Conservation (phyloP, 2,329 filamentous ascomycete genomes). For the Exophiala sp. region DNA sequence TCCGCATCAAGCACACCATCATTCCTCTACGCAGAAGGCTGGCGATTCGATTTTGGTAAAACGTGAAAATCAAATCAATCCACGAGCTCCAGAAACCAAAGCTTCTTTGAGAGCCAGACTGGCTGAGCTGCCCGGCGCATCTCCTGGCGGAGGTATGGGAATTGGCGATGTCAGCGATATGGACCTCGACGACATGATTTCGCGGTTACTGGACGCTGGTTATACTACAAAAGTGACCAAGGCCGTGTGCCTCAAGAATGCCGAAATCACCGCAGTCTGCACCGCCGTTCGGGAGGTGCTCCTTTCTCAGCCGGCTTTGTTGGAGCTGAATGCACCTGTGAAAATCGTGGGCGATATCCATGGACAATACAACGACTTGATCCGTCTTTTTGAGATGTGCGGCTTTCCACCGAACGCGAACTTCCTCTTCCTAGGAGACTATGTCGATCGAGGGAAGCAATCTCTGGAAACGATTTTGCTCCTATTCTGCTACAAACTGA, state of each 20-base stretch:
- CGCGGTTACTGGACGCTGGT: conserved; percentile 85
- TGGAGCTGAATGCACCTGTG: conserved; percentile 90
- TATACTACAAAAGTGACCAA: conserved; percentile 98
- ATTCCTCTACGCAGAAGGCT: conserved; percentile 62
- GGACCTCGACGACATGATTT: conserved; percentile 96
- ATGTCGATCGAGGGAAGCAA: conserved; percentile 94
- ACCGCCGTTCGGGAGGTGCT: conserved; percentile 84
- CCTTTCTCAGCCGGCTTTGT: conserved; percentile 81
- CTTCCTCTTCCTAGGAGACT: conserved; percentile 92
- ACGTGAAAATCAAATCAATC: conserved; percentile 67
- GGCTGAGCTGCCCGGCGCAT: conserved; percentile 36
- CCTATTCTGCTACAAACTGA: conserved; percentile 92
- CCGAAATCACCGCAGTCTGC: conserved; percentile 93
- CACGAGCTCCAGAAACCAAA: conserved; percentile 50
- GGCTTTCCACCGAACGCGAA: conserved; percentile 90
- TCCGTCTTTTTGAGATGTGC: conserved; percentile 98
- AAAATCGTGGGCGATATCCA: conserved; percentile 98
- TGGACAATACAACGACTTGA: conserved; percentile 92
- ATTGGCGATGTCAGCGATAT: conserved; percentile 90
- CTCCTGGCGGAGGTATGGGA: conserved; percentile 61
- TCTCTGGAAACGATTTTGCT: conserved; percentile 91
- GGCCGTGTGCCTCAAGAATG: conserved; percentile 94
- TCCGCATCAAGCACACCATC: conserved; percentile 61
- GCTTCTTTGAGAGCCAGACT: conserved; percentile 33
- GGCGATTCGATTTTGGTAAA: conserved; percentile 88